A percentile compares a stretch with the other conserved stretches of the same genome.
phyloP scores from a whole-genome alignment of 1,284 basidiomycete species.

The Tilletiopsis washingtonensis region DNA sequence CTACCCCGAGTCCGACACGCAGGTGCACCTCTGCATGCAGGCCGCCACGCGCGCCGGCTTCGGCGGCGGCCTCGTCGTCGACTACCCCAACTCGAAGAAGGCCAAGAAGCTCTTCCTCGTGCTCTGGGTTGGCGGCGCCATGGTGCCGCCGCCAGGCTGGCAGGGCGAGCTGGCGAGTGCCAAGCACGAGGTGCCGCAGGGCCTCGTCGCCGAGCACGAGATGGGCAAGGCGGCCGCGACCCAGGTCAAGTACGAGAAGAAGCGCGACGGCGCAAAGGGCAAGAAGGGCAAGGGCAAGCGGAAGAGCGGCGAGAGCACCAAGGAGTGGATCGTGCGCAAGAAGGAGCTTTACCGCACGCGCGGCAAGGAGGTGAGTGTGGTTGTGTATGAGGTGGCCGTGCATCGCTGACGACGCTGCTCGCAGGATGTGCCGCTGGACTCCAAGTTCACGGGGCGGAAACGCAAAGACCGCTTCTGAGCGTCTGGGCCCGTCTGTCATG shows the following conservation, averaged over 20 bases:
- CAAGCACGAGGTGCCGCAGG: slow-evolving; percentile 42
- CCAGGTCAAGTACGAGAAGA: slow-evolving; percentile 24
- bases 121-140: slow-evolving; percentile 47
- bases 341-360: slow-evolving; percentile 55
- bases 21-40: slow-evolving; percentile 67
- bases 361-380: slow-evolving; percentile 51
- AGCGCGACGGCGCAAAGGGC: slow-evolving; percentile 50
- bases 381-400: not conserved
- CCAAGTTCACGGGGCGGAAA: slow-evolving; percentile 33
- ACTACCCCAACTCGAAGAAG: slow-evolving; percentile 52
- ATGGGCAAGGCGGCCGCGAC: not conserved
- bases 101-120: slow-evolving; percentile 48
- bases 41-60: slow-evolving; percentile 92
- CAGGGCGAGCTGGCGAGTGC: slow-evolving; percentile 3
- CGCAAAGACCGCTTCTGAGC: slow-evolving; percentile 2
- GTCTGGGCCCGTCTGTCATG: no score
- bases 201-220: slow-evolving; percentile 29
- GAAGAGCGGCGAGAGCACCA: slow-evolving; percentile 52
- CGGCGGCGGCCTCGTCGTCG: slow-evolving; percentile 90
- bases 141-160: slow-evolving; percentile 16
- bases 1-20: slow-evolving; percentile 45
- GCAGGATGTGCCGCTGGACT: slow-evolving; percentile 37
- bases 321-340: slow-evolving; percentile 56
- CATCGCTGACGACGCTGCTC: not conserved
- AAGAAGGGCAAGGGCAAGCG: slow-evolving; percentile 54